Base-by-base conservation (phyloP, 805 yeast species). In the Dipodascus albidus region DNA sequence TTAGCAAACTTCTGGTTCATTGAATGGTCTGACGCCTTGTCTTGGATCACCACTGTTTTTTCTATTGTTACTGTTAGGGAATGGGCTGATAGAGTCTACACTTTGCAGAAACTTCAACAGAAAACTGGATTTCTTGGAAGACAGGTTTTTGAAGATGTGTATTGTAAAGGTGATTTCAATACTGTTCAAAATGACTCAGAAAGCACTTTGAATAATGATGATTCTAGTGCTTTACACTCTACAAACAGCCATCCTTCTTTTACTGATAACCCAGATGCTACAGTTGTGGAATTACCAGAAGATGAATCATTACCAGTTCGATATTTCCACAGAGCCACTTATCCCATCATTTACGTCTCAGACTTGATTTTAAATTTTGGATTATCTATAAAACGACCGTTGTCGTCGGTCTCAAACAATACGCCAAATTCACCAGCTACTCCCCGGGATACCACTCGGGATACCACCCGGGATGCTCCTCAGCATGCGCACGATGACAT, bases 1-100 rank as follows among this genome's bases (percentile, higher is more conserved):
- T 79, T 87, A 2, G 76, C 90, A 0, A 81, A 80, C 64, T 74
- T 82, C 3, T 87, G 89, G 85, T 81, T 82, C n/a, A 77, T 77
- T 54, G 85, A 82, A 57, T 70, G 85, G 51, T 80, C 88, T 20
- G 91, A 85, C 62, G 71, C 85, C 48, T 84, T 85, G 66, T 81
- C 84, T 48, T 77, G 86, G 19, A 82, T 85, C 1, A 77, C 83
- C n/a, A 83, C 82, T 63, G 78, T 85, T 6, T 72, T 83, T 20
- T 77, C 87, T 35, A 84, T 87, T 27, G 84, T 84, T 3, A 74
- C 83, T 9, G 86, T 86, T 0, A 85, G 95, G 93, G 95, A 86
- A 66, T 87, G 95, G 91, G 76, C 85, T 56, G 85, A 84, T 62
- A 73, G 85, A 57, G 74, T 83, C 53, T 76, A 77, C 51, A 71